Evolutionary conservation across 495 filamentous ascomycete genomes (phyloP), one percentile per base, ranked within the genome.

Genomic region (Talaromyces trachyspermus): DNA sequence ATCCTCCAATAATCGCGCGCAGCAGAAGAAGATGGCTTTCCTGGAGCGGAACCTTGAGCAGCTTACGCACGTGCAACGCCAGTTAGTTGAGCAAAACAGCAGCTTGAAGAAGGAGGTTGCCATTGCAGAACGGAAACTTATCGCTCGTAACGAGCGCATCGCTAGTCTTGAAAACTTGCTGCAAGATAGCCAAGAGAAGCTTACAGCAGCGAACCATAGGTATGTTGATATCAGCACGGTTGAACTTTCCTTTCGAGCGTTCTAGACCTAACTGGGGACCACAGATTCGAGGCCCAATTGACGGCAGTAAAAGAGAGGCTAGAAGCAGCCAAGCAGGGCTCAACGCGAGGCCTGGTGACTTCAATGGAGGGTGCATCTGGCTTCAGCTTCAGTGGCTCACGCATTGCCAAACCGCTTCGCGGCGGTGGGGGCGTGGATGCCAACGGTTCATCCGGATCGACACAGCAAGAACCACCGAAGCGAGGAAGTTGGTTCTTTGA

Each of bases 11-110:
- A 96, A 94, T 73, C 85, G 90, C 29, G 89, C 90, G 18, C 92
- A 98, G 68, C 92, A 97, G 66, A 98, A 98, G 82, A 98, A 97
- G 78, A 96, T 98, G 88, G 92, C 90, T 5, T 98, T 98, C 80
- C 70, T 98, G 35, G 94, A 98, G 69, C 85, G 92, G 59, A 98
- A 98, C 64, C 79, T 98, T 12, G 92, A 98, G 68, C 94, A 97
- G 67, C 75, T 98, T 32, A 98, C 94, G 0, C 85, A 92, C 57
- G 94, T 98, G 46, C 92, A 98, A 64, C 80, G 92, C 18, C 94
- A 98, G 72, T 79, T 98, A 6, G 92, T 98, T 20, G 92, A 98
- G 67, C 92, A 98, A 66, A 98, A 98, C 65, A 84, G 85, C 54
- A 84, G 81, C 46, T 70, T 98, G 51, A 98, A 98, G 79, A 98